Conservation (phyloP, 208 protist species). For the Leishmania aethiopica region DNA sequence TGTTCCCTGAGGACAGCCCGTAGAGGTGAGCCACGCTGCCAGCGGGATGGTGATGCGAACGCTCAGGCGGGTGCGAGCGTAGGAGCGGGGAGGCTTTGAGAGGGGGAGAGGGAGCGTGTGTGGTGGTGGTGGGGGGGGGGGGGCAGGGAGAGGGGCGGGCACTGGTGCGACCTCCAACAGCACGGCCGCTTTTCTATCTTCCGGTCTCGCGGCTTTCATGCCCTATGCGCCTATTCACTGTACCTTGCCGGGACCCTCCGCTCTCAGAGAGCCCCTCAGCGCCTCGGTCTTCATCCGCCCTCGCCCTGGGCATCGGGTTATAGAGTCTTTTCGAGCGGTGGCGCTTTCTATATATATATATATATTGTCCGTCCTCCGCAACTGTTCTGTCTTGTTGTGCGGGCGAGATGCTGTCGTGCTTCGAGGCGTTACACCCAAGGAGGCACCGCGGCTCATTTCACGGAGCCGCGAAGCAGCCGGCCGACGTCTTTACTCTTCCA, state of each 20-base stretch:
- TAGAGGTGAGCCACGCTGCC: background rate
- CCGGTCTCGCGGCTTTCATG: background rate
- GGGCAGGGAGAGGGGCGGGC: no score
- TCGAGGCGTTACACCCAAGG: background rate
- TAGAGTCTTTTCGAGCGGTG: background rate
- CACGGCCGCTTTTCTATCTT: background rate
- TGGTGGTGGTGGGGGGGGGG: no score
- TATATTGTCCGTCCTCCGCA: background rate
- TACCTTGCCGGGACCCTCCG: background rate
- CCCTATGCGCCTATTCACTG: background rate
- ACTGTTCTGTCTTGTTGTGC: background rate
- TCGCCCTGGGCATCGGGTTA: background rate
- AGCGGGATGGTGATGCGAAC: background rate
- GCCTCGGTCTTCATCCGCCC: background rate
- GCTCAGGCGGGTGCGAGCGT: background rate
- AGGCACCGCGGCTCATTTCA: background rate
- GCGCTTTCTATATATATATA: background rate
- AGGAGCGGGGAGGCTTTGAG: background rate
- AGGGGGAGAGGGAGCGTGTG: background rate
- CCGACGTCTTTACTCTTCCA: background rate
- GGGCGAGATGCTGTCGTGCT: background rate
- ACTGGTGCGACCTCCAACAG: background rate
- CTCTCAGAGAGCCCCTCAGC: background rate
- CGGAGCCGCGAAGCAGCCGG: background rate
- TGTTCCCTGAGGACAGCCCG: conserved; percentile 50